These are phyloP conservation scores for Pichia nanzhaoensis DNA, from an alignment of 805 yeast genomes.

Conservation along the genomic window DNA sequence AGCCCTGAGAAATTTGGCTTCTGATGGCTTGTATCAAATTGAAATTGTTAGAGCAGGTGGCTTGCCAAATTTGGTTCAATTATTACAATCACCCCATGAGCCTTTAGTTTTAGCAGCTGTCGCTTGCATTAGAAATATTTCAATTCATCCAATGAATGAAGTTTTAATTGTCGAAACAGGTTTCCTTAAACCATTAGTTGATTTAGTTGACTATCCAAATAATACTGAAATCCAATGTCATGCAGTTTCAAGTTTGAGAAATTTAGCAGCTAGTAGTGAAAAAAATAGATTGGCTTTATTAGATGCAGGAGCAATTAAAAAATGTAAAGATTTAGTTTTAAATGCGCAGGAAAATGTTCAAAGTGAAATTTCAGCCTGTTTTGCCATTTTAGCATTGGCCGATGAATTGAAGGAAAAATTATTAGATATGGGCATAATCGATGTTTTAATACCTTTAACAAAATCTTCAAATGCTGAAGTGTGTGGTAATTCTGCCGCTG, in stretches of 20 bases:
- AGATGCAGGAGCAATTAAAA: slow-evolving; percentile 92
- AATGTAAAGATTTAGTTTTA: slow-evolving; percentile 82
- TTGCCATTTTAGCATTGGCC: slow-evolving; percentile 93
- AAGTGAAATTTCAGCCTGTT: slow-evolving; percentile 93
- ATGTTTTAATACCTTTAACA: slow-evolving; percentile 87
- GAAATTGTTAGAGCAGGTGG: slow-evolving; percentile 97
- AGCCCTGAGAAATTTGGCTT: slow-evolving; percentile 91
- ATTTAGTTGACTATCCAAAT: slow-evolving; percentile 73
- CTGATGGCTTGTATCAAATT: slow-evolving; percentile 91
- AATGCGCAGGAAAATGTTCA: slow-evolving; percentile 88
- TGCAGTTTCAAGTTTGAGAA: slow-evolving; percentile 92
- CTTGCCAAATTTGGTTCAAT: slow-evolving; percentile 82
- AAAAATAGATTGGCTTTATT: slow-evolving; percentile 85
- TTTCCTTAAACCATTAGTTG: slow-evolving; percentile 83
- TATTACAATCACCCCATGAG: slow-evolving; percentile 82
- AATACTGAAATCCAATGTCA: slow-evolving; percentile 98
- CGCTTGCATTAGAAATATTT: slow-evolving; percentile 95
- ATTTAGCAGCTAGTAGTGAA: slow-evolving; percentile 93
- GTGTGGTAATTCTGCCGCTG: slow-evolving; percentile 98
- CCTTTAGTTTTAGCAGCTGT: slow-evolving; percentile 94
- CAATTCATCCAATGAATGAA: slow-evolving; percentile 95
- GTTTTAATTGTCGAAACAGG: slow-evolving; percentile 96
- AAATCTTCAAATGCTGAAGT: slow-evolving; percentile 85
- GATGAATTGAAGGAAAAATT: slow-evolving; percentile 87
- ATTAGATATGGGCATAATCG: slow-evolving; percentile 75